These are phyloP conservation scores for Lentinula sp. DNA, from an alignment of 768 basidiomycete genomes.

Conservation along the genomic window DNA sequence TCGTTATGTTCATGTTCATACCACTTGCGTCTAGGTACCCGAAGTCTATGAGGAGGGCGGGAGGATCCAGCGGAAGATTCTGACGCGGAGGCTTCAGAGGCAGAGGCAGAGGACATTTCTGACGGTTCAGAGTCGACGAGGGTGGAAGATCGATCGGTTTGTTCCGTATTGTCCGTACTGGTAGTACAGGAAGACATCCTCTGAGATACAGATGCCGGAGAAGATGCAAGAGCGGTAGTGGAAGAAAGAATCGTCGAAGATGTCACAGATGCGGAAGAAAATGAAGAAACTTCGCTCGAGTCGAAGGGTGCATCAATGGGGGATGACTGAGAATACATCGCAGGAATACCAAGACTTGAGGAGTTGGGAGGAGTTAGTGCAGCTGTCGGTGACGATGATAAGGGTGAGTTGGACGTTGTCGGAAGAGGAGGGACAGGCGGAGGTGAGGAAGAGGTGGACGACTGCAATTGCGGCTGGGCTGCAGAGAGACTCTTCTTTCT, in stretches of 20 bases:
- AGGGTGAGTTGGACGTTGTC: background rate
- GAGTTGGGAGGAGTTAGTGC: background rate
- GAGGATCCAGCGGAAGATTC: background rate
- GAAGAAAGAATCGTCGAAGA: background rate
- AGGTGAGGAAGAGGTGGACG: background rate
- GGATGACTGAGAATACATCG: background rate
- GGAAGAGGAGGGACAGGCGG: background rate
- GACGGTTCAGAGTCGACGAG: background rate
- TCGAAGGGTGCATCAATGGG: background rate
- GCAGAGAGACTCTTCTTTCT: background rate
- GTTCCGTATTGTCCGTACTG: background rate
- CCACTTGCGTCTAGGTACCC: background rate
- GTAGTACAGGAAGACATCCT: background rate
- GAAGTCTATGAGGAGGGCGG: background rate
- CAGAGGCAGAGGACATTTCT: background rate
- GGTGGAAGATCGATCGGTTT: background rate
- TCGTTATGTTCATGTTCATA: slow-evolving; percentile 17
- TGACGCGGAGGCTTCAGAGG: slow-evolving; percentile 1
- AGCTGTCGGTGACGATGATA: background rate
- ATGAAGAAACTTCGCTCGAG: background rate
- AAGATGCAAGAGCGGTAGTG: background rate
- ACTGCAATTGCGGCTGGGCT: background rate
- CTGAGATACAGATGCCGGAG: background rate
- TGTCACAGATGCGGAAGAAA: background rate
- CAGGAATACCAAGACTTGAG: background rate